phyloP scores from a whole-genome alignment of 768 basidiomycete genomes.

The Lentinula guzmanii region DNA sequence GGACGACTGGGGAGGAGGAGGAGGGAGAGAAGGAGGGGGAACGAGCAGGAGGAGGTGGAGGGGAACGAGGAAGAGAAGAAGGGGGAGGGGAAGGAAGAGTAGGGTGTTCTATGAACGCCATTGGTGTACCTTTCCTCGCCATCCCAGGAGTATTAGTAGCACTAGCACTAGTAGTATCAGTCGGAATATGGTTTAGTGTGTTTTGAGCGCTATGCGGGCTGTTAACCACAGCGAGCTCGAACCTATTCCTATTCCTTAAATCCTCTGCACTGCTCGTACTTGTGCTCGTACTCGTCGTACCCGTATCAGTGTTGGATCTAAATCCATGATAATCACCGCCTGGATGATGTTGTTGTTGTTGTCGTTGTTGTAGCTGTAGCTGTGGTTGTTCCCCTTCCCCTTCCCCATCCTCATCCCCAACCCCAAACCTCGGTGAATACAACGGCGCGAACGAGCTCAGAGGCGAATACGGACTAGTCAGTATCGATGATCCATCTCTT shows the following conservation, averaged over 20 bases:
- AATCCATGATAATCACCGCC: background rate
- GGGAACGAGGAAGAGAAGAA: background rate
- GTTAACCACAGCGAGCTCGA: background rate
- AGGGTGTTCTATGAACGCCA: slow-evolving; percentile 21
- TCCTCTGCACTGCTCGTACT: background rate
- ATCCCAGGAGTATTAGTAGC: slow-evolving; percentile 8
- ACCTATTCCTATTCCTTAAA: background rate
- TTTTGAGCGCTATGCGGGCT: too few relatives aligned
- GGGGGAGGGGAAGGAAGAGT: background rate
- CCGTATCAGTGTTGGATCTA: background rate
- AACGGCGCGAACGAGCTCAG: too few relatives aligned
- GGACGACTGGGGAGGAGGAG: background rate
- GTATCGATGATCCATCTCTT: too few relatives aligned
- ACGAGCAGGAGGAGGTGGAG: background rate
- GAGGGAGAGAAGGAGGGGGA: background rate
- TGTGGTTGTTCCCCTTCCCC: too few relatives aligned
- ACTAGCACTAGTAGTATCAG: too few relatives aligned
- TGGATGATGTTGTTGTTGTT: too few relatives aligned
- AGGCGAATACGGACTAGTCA: too few relatives aligned
- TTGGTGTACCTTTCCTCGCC: slow-evolving; percentile 29
- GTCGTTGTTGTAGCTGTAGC: too few relatives aligned
- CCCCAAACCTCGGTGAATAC: too few relatives aligned
- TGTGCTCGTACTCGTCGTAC: too few relatives aligned
- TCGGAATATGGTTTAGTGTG: too few relatives aligned
- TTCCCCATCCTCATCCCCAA: too few relatives aligned